Conservation (phyloP, 2,329 filamentous ascomycete species). For the Coniella lustricola region DNA sequence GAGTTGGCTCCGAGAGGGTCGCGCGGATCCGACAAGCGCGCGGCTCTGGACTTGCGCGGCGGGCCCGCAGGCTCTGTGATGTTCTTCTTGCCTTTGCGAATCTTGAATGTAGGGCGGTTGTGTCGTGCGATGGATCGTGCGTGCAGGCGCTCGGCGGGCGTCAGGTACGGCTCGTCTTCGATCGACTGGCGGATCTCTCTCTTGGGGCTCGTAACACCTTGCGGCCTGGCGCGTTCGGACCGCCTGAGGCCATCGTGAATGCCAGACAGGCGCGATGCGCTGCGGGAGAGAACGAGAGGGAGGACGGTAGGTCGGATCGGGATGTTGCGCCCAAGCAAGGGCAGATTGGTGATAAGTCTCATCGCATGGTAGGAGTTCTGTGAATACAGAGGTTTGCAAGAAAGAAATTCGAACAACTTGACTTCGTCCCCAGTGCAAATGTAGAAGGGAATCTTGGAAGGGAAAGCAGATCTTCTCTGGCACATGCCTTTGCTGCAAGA, state of each 20-base stretch:
- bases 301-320: constrained; percentile 1
- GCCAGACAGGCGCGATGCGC: constrained; percentile 55
- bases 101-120: constrained; percentile 21
- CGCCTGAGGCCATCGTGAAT: constrained; percentile 59
- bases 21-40: constrained; percentile 43
- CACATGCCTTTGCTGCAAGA: not conserved
- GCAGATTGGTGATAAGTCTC: constrained; percentile 12
- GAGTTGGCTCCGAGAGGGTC: constrained; percentile 47
- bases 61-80: constrained; percentile 34
- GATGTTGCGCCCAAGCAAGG: constrained; percentile 10
- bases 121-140: constrained; percentile 18
- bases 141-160: constrained; percentile 21
- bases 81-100: constrained; percentile 45
- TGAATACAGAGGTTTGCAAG: not conserved
- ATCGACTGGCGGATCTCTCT: constrained; percentile 8
- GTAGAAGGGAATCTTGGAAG: not conserved
- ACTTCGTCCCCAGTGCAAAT: not conserved
- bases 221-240: constrained; percentile 28
- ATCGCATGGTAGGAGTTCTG: constrained; percentile 9
- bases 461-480: not conserved
- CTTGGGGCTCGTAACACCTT: constrained; percentile 21
- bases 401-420: not conserved
- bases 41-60: constrained; percentile 5
- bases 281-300: constrained; percentile 24
- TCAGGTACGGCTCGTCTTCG: constrained; percentile 11